Evolutionary conservation across 352 stramenopile genomes (phyloP).

Genomic region (Pythium phragmitis): DNA sequence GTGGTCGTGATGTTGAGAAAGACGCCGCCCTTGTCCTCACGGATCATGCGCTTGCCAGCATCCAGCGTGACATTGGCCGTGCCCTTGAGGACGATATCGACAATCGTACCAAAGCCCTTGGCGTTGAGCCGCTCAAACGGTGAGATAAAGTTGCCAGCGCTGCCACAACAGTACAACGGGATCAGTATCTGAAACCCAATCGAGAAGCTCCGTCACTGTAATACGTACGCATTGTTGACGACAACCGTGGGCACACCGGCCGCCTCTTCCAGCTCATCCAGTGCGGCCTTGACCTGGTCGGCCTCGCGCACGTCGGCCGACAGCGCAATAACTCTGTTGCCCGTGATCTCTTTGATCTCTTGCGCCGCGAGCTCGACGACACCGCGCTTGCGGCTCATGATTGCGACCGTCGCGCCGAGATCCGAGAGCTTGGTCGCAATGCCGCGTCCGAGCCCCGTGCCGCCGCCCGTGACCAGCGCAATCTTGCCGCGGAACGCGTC

Average conservation of each 20-base stretch:
- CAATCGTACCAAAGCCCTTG: slow-evolving; percentile 96
- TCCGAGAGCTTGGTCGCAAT: slow-evolving; percentile 92
- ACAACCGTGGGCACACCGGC: slow-evolving; percentile 76
- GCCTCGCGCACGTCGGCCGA: slow-evolving; percentile 89
- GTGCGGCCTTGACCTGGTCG: slow-evolving; percentile 82
- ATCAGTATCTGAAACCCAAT: background rate
- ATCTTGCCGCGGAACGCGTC: slow-evolving; percentile 79
- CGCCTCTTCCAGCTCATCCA: slow-evolving; percentile 71
- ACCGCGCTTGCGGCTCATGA: slow-evolving; percentile 92
- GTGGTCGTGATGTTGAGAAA: slow-evolving; percentile 98
- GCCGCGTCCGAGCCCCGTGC: slow-evolving; percentile 93
- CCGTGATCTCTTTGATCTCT: slow-evolving; percentile 69
- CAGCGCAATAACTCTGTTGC: slow-evolving; percentile 63
- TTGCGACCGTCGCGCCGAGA: slow-evolving; percentile 91
- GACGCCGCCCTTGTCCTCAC: slow-evolving; percentile 66
- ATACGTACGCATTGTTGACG: slow-evolving; percentile 63
- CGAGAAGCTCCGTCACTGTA: slow-evolving; percentile 23
- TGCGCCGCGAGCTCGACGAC: slow-evolving; percentile 88
- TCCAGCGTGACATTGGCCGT: slow-evolving; percentile 84
- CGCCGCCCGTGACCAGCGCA: slow-evolving; percentile 94
- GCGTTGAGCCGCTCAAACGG: slow-evolving; percentile 89
- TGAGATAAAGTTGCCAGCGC: slow-evolving; percentile 95
- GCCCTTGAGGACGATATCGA: slow-evolving; percentile 94
- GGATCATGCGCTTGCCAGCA: slow-evolving; percentile 77
- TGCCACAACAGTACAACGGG: slow-evolving; percentile 23